Conservation (phyloP, 2,329 filamentous ascomycete genomes). For the Aureobasidium sp. region DNA sequence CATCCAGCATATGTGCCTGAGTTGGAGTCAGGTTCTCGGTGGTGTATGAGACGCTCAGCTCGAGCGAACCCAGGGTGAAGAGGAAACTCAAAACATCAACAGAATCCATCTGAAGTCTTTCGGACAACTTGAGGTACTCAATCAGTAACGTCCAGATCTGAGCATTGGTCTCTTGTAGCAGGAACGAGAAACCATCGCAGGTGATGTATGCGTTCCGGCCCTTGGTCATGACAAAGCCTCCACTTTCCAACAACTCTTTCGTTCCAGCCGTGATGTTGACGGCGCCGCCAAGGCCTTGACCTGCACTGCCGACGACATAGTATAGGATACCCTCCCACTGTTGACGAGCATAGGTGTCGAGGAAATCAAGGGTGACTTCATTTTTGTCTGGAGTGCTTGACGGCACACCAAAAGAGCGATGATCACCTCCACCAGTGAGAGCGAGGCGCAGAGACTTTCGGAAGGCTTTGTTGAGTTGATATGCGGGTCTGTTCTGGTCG, state of each 20-base stretch:
- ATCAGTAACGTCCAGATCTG: constrained; percentile 95
- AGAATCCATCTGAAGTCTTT: constrained; percentile 60
- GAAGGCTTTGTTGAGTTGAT: constrained; percentile 75
- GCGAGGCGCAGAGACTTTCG: constrained; percentile 74
- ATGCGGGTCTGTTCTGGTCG: constrained; percentile 53
- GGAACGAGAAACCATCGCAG: constrained; percentile 85
- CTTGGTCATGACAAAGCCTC: constrained; percentile 61
- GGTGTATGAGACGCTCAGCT: constrained; percentile 85
- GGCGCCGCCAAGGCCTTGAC: constrained; percentile 40
- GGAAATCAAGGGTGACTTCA: constrained; percentile 58
- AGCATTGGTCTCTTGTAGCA: constrained; percentile 89
- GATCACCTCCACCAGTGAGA: constrained; percentile 75
- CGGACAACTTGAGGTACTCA: constrained; percentile 81
- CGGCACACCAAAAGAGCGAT: constrained; percentile 85
- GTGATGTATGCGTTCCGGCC: constrained; percentile 62
- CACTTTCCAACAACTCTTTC: constrained; percentile 71
- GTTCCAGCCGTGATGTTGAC: constrained; percentile 57
- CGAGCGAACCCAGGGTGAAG: constrained; percentile 87
- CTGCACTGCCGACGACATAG: constrained; percentile 79
- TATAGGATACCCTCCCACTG: constrained; percentile 97
- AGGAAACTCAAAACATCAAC: constrained; percentile 94
- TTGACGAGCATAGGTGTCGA: constrained; percentile 76
- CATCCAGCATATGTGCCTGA: constrained; percentile 80
- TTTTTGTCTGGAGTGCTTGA: constrained; percentile 55
- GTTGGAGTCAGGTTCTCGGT: constrained; percentile 73